Conservation (phyloP, 768 basidiomycete genomes). For the Nidularia pulvinata region DNA sequence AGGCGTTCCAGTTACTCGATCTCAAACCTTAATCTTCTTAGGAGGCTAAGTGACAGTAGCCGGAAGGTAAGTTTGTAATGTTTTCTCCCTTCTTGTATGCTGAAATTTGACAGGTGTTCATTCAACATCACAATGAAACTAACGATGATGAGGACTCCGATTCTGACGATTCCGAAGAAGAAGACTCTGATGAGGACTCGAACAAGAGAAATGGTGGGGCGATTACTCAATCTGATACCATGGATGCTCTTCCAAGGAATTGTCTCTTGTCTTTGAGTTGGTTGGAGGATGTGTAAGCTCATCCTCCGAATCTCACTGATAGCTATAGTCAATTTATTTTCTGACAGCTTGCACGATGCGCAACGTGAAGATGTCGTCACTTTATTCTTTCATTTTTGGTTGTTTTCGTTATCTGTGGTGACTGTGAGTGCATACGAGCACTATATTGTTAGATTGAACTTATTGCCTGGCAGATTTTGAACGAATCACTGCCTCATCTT, state of each 20-base stretch:
- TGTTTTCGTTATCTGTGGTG: conserved; percentile 39
- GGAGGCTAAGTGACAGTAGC: too few relatives aligned
- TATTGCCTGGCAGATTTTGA: conserved; percentile 33
- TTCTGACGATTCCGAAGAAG: not conserved
- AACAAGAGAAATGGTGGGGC: too few relatives aligned
- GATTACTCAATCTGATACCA: not conserved
- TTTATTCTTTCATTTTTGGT: conserved; percentile 45
- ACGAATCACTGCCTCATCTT: conserved; percentile 52
- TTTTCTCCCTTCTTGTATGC: too few relatives aligned
- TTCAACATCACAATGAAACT: too few relatives aligned
- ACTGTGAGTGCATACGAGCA: conserved; percentile 30
- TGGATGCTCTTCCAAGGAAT: conserved; percentile 5
- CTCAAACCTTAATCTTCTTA: too few relatives aligned
- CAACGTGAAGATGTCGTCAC: conserved; percentile 48
- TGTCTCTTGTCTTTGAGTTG: conserved; percentile 45
- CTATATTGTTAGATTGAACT: not conserved
- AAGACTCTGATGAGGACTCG: too few relatives aligned
- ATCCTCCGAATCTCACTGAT: not conserved
- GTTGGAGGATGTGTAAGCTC: conserved; percentile 41
- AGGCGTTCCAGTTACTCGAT: too few relatives aligned
- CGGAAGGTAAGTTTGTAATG: too few relatives aligned
- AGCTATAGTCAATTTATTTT: not conserved
- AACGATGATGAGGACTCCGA: too few relatives aligned
- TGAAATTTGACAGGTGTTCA: too few relatives aligned
- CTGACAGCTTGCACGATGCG: conserved; percentile 29